Evolutionary conservation across 2,329 filamentous ascomycete species (phyloP), one percentile per base, ranked within the genome.

Genomic region (Ceratocystis diversiconidia): DNA sequence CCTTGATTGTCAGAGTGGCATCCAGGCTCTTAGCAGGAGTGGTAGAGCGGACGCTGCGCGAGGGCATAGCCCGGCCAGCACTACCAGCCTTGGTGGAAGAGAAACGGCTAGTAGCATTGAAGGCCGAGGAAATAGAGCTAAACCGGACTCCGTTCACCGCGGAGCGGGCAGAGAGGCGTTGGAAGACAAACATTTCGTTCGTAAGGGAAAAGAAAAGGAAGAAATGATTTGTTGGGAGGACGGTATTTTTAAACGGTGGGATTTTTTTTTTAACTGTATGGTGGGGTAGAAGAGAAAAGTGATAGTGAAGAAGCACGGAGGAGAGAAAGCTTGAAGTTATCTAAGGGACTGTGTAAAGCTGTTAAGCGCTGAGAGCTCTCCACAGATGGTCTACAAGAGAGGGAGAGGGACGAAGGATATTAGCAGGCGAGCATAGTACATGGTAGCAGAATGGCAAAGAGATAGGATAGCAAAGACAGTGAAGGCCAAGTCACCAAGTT

Each of bases 1-100:
- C 88, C 78, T 89, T 88, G 76, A 99, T 95, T 69, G 92, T 97
- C 73, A 99, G 89, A 67, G 94, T 97, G 69, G 94, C 94, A 72
- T 89, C 83, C 72, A 91, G 87, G 72, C 83, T 83, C 59, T 61
- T 66, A 46, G 65, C 66, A 17, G 55, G 63, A 62, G 44, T 64
- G 41, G 65, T 67, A 6, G 67, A 62, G 12, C 67, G 67, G 30
- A 60, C 19, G 61, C 63, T 52, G 52, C 65, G 67, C 30, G 63
- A 30, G 15, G 68, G 67, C 79, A 88, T 85, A 71, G 82, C 79
- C 72, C 89, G 84, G 72, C 86, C 84, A 73, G 83, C 85, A 77
- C 85, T 90, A 71, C 83, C 84, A 71, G 85, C 81, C 71, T 73
- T 74, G 69, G 71, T 76, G 72, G 74, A 76, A 17, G 48, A 60